These are phyloP conservation scores for Apostasia shenzhenica DNA, from an alignment of 106 monocot genomes.

Conservation along the genomic window DNA sequence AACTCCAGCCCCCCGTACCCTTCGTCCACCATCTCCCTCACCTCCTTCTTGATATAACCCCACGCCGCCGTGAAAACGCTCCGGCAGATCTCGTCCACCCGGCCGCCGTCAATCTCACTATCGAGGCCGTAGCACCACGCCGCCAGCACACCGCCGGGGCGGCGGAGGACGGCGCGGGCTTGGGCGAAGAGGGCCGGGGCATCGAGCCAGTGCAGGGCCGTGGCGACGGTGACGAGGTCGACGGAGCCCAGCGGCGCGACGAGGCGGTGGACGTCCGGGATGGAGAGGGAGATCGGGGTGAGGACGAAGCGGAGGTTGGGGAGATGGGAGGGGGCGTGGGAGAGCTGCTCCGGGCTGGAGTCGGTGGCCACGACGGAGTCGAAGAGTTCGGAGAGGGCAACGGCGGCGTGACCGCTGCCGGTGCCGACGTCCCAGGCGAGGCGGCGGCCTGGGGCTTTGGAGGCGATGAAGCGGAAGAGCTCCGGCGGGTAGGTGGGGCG, in stretches of 20 bases:
- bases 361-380: slow-evolving; percentile 61
- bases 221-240: slow-evolving; percentile 76
- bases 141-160: slow-evolving; percentile 52
- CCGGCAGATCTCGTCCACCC: slow-evolving; percentile 40
- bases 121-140: slow-evolving; percentile 56
- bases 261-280: slow-evolving; percentile 13
- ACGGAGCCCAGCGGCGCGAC: slow-evolving; percentile 39
- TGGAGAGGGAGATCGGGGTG: slow-evolving; percentile 25
- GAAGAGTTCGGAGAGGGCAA: slow-evolving; percentile 17
- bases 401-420: slow-evolving; percentile 80
- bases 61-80: slow-evolving; percentile 16
- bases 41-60: slow-evolving; percentile 33
- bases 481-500: slow-evolving; percentile 67
- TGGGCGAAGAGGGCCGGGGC: slow-evolving; percentile 47
- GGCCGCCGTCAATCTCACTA: not conserved
- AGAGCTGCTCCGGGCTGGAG: slow-evolving; percentile 44
- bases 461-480: slow-evolving; percentile 65
- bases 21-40: slow-evolving; percentile 38
- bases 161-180: slow-evolving; percentile 30
- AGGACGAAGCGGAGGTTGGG: slow-evolving; percentile 62
- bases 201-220: slow-evolving; percentile 88
- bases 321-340: slow-evolving; percentile 12
- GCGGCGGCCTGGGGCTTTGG: slow-evolving; percentile 37
- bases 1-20: slow-evolving; percentile 46
- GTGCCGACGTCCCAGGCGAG: slow-evolving; percentile 90